These are phyloP conservation scores for Irineochytrium annulatum DNA, from an alignment of 192 early-diverging fungal genomes.

Conservation along the genomic window DNA sequence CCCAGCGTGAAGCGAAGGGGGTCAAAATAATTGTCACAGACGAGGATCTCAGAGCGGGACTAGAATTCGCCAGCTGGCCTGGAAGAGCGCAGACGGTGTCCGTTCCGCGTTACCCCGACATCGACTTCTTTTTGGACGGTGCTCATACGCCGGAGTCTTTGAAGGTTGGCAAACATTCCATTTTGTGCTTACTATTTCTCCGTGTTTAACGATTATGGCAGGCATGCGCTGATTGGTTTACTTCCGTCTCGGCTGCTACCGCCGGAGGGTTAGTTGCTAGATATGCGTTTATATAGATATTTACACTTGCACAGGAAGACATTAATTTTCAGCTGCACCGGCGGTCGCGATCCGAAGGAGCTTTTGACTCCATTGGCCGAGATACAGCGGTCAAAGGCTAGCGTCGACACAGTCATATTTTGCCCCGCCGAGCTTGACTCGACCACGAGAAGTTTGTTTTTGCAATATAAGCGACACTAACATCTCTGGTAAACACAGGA, in stretches of 20 bases:
- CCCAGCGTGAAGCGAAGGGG: slow-evolving; percentile 15
- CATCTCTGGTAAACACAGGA: background rate
- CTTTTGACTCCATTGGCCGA: slow-evolving; percentile 68
- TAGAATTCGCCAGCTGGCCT: slow-evolving; percentile 72
- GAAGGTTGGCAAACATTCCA: slow-evolving; percentile 28
- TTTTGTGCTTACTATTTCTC: slow-evolving; percentile 2
- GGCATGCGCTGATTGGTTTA: slow-evolving; percentile 55
- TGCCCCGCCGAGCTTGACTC: slow-evolving; percentile 49
- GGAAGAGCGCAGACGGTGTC: slow-evolving; percentile 80
- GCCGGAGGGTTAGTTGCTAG: background rate
- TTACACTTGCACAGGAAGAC: background rate
- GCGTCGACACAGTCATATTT: slow-evolving; percentile 73
- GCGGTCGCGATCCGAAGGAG: slow-evolving; percentile 59
- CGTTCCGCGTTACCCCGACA: slow-evolving; percentile 35
- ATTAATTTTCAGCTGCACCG: slow-evolving; percentile 85
- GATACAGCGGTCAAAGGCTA: slow-evolving; percentile 18
- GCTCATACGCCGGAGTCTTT: slow-evolving; percentile 93
- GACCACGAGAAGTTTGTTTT: background rate
- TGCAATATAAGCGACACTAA: background rate
- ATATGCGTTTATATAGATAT: background rate
- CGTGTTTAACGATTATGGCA: slow-evolving; percentile 14
- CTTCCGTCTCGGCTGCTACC: slow-evolving; percentile 16
- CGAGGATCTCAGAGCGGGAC: slow-evolving; percentile 56
- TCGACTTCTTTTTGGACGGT: slow-evolving; percentile 85
- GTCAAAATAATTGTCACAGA: slow-evolving; percentile 19